Percentiles rank a stretch among this genome's conserved stretches.
Evolutionary conservation across 1,284 basidiomycete genomes (phyloP).

Genomic region (Ustilago hordei): DNA sequence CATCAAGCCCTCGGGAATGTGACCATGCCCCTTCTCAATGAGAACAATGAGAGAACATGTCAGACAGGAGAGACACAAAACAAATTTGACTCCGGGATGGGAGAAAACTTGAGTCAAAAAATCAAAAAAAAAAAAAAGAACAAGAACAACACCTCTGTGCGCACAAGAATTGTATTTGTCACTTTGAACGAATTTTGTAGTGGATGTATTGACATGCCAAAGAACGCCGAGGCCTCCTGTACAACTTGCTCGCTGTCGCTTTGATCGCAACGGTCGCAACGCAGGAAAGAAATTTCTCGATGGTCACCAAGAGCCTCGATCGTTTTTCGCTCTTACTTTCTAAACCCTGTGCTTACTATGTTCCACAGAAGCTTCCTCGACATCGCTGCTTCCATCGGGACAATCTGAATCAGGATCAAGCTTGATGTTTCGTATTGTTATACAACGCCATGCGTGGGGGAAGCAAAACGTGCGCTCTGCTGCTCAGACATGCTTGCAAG

Average conservation of each 20-base stretch:
- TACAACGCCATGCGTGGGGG: neutral
- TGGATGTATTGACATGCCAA: slow-evolving; percentile 8
- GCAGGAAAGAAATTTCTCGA: neutral
- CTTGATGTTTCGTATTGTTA: neutral
- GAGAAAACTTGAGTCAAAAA: slow-evolving; percentile 23
- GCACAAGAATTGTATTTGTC: neutral
- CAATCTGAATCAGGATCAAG: neutral
- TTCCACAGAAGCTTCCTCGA: slow-evolving; percentile 3
- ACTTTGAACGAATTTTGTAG: neutral
- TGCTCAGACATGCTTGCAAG: neutral
- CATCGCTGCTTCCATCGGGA: neutral
- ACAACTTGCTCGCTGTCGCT: neutral
- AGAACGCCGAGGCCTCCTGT: slow-evolving; percentile 32
- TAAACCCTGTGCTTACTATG: neutral
- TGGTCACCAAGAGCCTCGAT: neutral
- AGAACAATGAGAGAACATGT: neutral
- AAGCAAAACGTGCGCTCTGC: neutral
- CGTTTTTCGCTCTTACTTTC: neutral
- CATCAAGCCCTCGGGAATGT: slow-evolving; percentile 4
- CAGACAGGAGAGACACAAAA: slow-evolving; percentile 3
- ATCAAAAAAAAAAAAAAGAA: no score
- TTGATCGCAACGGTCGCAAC: neutral
- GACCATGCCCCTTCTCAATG: slow-evolving; percentile 3
- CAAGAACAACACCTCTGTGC: slow-evolving; percentile 5
- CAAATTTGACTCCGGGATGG: slow-evolving; percentile 15